phyloP scores from a whole-genome alignment of 257 asterid species.

The Euphrasia confusa region DNA sequence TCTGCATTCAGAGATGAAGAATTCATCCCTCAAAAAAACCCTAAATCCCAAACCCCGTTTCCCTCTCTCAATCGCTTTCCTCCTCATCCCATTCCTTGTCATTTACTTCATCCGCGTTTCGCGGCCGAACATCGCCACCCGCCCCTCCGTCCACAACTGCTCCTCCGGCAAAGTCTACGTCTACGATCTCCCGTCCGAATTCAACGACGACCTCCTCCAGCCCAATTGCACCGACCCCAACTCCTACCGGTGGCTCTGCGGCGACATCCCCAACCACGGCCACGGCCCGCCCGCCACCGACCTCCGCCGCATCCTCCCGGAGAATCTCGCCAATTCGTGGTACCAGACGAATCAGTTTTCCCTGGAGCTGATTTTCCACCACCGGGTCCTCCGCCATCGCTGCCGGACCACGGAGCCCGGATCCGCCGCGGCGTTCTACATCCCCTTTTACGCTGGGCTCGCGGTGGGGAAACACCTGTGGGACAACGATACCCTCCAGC shows the following conservation, averaged over 20 bases:
- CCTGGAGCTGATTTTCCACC: constrained; percentile 46
- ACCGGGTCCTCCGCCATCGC: constrained; percentile 33
- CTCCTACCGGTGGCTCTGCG: constrained; percentile 63
- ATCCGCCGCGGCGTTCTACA: constrained; percentile 53
- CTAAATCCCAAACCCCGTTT: too few relatives aligned
- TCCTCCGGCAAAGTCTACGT: constrained; percentile 40
- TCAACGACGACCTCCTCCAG: constrained; percentile 39
- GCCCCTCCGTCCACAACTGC: too few relatives aligned
- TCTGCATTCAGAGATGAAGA: too few relatives aligned
- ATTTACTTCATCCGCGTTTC: too few relatives aligned
- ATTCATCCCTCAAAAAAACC: too few relatives aligned
- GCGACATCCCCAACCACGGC: constrained; percentile 49
- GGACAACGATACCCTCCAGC: constrained; percentile 30
- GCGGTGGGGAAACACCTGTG: constrained; percentile 40
- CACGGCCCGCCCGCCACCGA: constrained; percentile 44
- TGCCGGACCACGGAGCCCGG: constrained; percentile 46
- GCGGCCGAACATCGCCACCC: too few relatives aligned
- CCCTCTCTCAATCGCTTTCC: too few relatives aligned
- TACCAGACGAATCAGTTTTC: constrained; percentile 64
- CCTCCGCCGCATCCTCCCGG: constrained; percentile 30
- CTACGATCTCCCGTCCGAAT: constrained; percentile 51
- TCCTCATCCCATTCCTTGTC: too few relatives aligned
- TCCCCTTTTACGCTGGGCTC: constrained; percentile 63
- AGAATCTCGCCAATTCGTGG: constrained; percentile 43
- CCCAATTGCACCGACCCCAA: constrained; percentile 42